phyloP scores from a whole-genome alignment of 441 rosid genomes.

The Syzygium malaccense region DNA sequence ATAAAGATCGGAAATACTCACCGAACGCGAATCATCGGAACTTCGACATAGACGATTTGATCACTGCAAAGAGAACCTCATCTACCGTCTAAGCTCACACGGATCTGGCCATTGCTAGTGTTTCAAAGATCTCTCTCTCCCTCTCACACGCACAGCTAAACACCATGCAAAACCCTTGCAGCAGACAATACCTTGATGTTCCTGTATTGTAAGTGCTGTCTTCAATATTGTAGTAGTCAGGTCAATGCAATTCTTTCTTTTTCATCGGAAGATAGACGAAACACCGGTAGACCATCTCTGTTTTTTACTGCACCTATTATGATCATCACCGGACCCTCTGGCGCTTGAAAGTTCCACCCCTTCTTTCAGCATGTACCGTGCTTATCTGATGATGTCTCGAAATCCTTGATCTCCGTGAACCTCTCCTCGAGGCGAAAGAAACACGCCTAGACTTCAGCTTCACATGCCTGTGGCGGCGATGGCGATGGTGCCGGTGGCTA shows the following conservation, averaged over 20 bases:
- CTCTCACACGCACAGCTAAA: neutral
- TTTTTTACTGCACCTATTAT: neutral
- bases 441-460: conserved; percentile 23
- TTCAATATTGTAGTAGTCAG: neutral
- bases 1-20: neutral
- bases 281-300: neutral
- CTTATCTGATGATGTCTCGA: conserved; percentile 17
- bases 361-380: neutral
- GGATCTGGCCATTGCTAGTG: neutral
- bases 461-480: conserved; percentile 4
- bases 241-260: neutral
- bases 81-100: neutral
- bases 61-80: neutral
- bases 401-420: conserved; percentile 30
- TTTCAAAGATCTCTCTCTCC: neutral
- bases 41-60: neutral
- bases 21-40: neutral
- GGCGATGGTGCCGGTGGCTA: neutral
- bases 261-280: neutral
- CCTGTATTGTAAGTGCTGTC: neutral
- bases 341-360: conserved; percentile 16
- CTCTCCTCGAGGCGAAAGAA: conserved; percentile 27
- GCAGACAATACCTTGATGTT: neutral
- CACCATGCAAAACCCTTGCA: neutral
- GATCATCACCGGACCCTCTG: conserved; percentile 14